Conservation (phyloP, 176 grass and related monocot species). For the Musa itinerans region DNA sequence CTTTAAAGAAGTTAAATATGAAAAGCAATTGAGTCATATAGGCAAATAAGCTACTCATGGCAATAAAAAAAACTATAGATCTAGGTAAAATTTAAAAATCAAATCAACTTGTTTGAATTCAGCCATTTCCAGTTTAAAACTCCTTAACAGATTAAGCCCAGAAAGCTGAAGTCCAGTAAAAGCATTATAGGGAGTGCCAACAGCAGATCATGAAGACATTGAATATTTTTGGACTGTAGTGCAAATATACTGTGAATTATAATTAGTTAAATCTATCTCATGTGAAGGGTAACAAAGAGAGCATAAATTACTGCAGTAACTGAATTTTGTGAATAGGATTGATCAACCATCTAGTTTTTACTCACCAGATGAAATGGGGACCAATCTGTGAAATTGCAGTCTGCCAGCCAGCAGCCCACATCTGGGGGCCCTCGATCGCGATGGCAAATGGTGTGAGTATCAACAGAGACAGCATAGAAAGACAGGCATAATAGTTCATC, state of each 20-base stretch:
- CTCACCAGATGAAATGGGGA: conserved; percentile 4
- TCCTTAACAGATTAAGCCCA: neutral
- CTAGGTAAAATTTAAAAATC: neutral
- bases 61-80: neutral
- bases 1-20: neutral
- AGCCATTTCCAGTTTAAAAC: neutral
- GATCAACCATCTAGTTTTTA: neutral
- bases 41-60: neutral
- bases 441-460: conserved; percentile 5
- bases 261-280: neutral
- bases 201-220: neutral
- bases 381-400: conserved; percentile 5
- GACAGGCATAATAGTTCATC: conserved; percentile 8
- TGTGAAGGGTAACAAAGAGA: neutral
- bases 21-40: neutral
- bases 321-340: neutral
- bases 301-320: neutral
- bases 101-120: neutral
- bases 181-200: neutral
- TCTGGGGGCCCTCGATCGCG: neutral
- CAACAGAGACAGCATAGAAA: neutral
- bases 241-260: neutral
- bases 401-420: conserved; percentile 8
- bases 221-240: neutral
- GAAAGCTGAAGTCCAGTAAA: neutral